Base-by-base conservation (phyloP, 768 basidiomycete genomes). In the Chalciporus chontae region DNA sequence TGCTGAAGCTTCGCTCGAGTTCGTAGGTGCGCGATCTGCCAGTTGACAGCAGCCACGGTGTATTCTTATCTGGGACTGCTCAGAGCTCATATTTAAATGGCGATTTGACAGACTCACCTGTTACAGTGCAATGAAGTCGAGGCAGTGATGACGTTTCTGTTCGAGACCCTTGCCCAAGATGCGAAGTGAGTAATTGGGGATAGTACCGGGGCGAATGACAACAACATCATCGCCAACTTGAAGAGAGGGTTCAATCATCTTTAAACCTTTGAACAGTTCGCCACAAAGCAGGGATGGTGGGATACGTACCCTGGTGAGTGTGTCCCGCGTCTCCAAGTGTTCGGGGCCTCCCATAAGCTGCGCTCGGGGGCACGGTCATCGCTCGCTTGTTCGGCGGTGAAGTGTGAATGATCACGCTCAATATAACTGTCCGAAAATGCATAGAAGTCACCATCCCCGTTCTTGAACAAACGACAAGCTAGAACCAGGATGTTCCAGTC, bases 91-190 rank as follows among this genome's bases (percentile, higher is more conserved):
- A 38, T 15, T 19, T 8, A 5, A n/a, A 31, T 10, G 37, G 47
- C 27, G 37, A 39, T 24, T 40, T 40, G 21, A 48, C 47, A n/a
- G 47, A 38, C 23, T 48, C 21, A 19, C 47, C 47, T 10, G 47
- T 48, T 23, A 8, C 10, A 4, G 47, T 26, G 23, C 19, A 18
- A 48, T n/a, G 10, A 24, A 48, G 18, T 48, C 47, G 21, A 48
- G 37, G 14, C 37, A 26, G 24, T 48, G 41, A 19, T 38, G 14
- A 9, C 6, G 37, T 24, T 14, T 40, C 34, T 4, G 18, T 24
- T 48, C 47, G 13, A 48, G 47, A 18, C 47, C 47, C 10, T 17
- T 39, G 17, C 47, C 47, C 47, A 37, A 48, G 18, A 48, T 23
- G 21, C 38, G 47, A 24, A 40, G 26, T 3, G 47, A 38, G 15